Evolutionary conservation across 441 rosid species (phyloP).

Genomic region (Gossypium trilobum): DNA sequence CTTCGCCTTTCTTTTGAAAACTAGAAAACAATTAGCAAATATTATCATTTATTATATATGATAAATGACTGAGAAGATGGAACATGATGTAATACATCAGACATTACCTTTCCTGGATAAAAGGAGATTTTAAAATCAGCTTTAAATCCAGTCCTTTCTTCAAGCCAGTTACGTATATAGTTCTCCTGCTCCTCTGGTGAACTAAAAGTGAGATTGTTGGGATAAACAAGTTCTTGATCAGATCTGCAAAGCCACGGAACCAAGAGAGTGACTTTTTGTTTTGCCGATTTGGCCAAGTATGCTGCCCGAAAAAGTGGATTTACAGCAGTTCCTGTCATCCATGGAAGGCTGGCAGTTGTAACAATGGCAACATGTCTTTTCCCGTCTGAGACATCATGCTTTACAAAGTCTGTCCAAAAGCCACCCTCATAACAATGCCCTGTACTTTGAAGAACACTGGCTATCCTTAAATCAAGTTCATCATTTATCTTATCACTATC

Average conservation of each 20-base stretch:
- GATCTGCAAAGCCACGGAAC: constrained; percentile 96
- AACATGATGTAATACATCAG: constrained; percentile 11
- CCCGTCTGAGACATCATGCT: constrained; percentile 41
- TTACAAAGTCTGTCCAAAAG: constrained; percentile 60
- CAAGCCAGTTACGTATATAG: constrained; percentile 85
- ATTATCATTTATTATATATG: constrained; percentile 9
- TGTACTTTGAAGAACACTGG: constrained; percentile 89
- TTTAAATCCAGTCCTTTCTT: constrained; percentile 86
- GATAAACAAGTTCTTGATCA: constrained; percentile 91
- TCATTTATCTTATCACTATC: constrained; percentile 51
- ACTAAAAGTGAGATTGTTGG: constrained; percentile 64
- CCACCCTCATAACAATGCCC: constrained; percentile 90
- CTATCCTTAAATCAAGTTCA: constrained; percentile 73
- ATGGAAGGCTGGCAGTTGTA: constrained; percentile 96
- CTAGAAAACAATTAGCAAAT: constrained; percentile 32
- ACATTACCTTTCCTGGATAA: constrained; percentile 89
- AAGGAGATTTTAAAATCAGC: constrained; percentile 84
- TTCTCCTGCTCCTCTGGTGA: constrained; percentile 93
- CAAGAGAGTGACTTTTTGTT: constrained; percentile 76
- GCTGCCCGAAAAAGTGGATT: constrained; percentile 98
- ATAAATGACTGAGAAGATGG: neutral
- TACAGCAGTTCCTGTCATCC: constrained; percentile 99
- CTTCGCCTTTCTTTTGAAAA: constrained; percentile 84
- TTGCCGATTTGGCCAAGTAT: constrained; percentile 65
- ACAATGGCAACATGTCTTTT: constrained; percentile 89